Evolutionary conservation across 139 green algal species (phyloP), one percentile per base, ranked within the genome.

Genomic region (Asterochloris sp.): DNA sequence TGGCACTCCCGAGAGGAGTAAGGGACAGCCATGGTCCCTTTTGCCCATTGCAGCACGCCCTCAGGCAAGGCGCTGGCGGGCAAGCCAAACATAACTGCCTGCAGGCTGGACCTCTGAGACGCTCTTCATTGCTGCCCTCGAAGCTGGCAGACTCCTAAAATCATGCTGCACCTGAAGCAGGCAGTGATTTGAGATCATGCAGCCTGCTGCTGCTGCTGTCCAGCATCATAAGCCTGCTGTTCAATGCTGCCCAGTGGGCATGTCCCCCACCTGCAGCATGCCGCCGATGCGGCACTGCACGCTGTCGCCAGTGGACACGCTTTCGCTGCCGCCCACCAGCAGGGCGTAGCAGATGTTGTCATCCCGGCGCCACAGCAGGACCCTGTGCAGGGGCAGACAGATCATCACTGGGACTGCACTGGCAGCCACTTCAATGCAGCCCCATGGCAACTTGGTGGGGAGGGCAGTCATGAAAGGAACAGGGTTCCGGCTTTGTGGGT

Each of bases 271-370:
- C 92, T 97, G 94, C 78, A 97, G 78, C 26, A 97, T 93, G 24
- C 88, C 94, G 81, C 89, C 92, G 38, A 97, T 85, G 29, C 88
- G 89, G 87, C 91, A 96, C 79, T 94, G 87, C 61, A 95, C 93
- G 10, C 80, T 84, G 10, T 93, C 91, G 9, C 94, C 94, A 71
- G 88, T 84, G 0, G 29, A 60, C 13, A 96, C 89, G 13, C 75
- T 78, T 23, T 80, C 62, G 0, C 82, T 84, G 15, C 92, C 93
- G 10, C 92, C 91, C 66, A 94, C 74, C 12, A 97, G 79, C 17
- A 97, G 88, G 0, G 85, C 90, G 84, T 94, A 94, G 27, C 91
- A 90, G 9, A 96, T 73, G 85, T 95, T 93, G 85, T 96, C 91
- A 74, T 87, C 91, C 11, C 93, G 88, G 60, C 95, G 90, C 91